Conservation (phyloP, 2,329 filamentous ascomycete species). For the Annulohypoxylon truncatum region DNA sequence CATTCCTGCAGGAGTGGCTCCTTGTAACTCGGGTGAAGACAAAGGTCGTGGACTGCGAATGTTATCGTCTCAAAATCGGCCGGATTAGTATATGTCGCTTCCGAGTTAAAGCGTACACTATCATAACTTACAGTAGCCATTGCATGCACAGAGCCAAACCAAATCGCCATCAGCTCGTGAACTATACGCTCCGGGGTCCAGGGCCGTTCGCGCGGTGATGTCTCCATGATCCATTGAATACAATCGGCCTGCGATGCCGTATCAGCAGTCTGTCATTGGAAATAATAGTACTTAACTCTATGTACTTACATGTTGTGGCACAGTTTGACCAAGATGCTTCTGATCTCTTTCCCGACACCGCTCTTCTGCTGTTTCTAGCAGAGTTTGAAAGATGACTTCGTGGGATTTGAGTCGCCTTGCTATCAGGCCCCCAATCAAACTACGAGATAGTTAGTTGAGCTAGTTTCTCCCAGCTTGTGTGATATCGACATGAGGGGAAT, state of each 20-base stretch:
- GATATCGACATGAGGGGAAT: too few species aligned
- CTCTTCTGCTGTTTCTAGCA: neutral
- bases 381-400: neutral
- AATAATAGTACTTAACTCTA: too few species aligned
- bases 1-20: too few species aligned
- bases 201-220: slow-evolving; percentile 39
- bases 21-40: slow-evolving; percentile 37
- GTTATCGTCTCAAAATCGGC: slow-evolving; percentile 40
- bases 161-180: slow-evolving; percentile 50
- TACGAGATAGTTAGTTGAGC: too few species aligned
- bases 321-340: neutral
- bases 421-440: too few species aligned
- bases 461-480: too few species aligned
- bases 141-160: slow-evolving; percentile 51
- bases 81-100: too few species aligned
- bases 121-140: slow-evolving; percentile 45
- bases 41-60: slow-evolving; percentile 39
- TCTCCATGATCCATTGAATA: slow-evolving; percentile 52
- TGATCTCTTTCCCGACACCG: neutral
- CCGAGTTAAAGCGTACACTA: too few species aligned
- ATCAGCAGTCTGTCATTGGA: too few species aligned
- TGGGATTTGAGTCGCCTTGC: too few species aligned
- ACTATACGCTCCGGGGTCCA: slow-evolving; percentile 47
- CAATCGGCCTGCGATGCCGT: slow-evolving; percentile 36
- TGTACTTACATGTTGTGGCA: neutral